Percentiles rank a stretch among this genome's conserved stretches.
These are phyloP conservation scores for Papiliotrema fonsecae DNA, from an alignment of 1,284 basidiomycete genomes.

Conservation along the genomic window DNA sequence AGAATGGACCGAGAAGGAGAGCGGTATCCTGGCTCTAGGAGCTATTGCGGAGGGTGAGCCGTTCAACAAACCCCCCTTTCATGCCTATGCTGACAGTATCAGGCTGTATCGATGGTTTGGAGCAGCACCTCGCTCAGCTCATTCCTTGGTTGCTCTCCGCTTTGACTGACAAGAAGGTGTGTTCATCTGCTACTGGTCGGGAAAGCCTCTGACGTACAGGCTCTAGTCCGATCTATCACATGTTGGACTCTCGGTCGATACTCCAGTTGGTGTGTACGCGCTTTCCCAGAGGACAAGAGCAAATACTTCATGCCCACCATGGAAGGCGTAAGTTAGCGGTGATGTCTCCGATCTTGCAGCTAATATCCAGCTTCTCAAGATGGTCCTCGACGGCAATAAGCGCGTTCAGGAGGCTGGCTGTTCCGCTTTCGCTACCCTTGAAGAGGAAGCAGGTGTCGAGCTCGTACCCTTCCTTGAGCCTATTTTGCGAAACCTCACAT, in stretches of 20 bases:
- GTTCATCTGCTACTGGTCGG: conserved; percentile 9
- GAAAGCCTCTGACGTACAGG: conserved; percentile 52
- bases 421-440: conserved; percentile 95
- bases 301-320: conserved; percentile 93
- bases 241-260: conserved; percentile 99
- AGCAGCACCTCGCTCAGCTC: conserved; percentile 86
- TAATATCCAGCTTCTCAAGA: conserved; percentile 69
- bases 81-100: conserved; percentile 5
- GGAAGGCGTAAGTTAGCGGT: conserved; percentile 76
- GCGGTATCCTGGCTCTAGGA: conserved; percentile 90
- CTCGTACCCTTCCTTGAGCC: conserved; percentile 92
- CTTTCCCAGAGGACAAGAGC: conserved; percentile 73
- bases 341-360: neutral
- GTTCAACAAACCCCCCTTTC: neutral
- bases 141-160: conserved; percentile 89
- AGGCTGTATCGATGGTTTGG: conserved; percentile 95
- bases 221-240: conserved; percentile 94
- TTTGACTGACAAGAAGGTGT: conserved; percentile 83
- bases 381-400: conserved; percentile 99
- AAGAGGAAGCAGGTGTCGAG: conserved; percentile 90
- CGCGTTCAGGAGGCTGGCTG: conserved; percentile 99
- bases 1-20: conserved; percentile 94
- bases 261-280: conserved; percentile 85
- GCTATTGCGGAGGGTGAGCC: conserved; percentile 94
- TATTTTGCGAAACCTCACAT: conserved; percentile 87